Percentiles rank a stretch among this genome's conserved stretches.
phyloP scores from a whole-genome alignment of 2,329 filamentous ascomycete species.

The Geoglossum cookeanum region DNA sequence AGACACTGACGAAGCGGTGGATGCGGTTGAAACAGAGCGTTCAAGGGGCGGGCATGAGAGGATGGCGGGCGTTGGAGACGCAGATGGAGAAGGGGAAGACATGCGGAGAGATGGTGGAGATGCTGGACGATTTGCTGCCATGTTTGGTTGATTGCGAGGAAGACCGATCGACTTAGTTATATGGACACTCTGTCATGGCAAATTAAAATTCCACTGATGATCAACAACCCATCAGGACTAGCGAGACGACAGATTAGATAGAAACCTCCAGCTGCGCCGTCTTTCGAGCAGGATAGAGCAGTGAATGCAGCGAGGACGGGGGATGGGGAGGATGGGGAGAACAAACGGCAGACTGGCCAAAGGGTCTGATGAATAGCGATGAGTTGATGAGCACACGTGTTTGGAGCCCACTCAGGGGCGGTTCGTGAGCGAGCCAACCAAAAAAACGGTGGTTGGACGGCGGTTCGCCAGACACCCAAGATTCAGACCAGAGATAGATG shows the following conservation, averaged over 20 bases:
- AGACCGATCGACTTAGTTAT: not conserved
- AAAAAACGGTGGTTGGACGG: not conserved
- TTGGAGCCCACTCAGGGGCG: not conserved
- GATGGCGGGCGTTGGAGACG: conserved; percentile 4
- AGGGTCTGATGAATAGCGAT: too few species aligned
- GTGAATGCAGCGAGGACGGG: too few species aligned
- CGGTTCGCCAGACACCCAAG: not conserved
- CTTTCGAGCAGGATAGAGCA: too few species aligned
- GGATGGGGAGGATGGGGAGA: too few species aligned
- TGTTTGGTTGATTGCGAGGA: not conserved
- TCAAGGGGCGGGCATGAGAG: conserved; percentile 8
- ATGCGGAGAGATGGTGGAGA: conserved; percentile 1
- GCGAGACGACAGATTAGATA: too few species aligned
- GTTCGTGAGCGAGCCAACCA: not conserved
- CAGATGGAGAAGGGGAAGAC: conserved; percentile 4
- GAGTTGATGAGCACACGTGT: too few species aligned
- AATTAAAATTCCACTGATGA: not conserved
- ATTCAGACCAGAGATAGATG: too few species aligned
- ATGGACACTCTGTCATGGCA: not conserved
- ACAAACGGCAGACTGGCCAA: too few species aligned
- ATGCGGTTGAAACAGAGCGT: conserved; percentile 22
- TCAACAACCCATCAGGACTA: too few species aligned
- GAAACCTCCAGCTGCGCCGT: too few species aligned
- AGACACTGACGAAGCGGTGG: conserved; percentile 16
- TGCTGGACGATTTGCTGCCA: not conserved